phyloP scores from a whole-genome alignment of 768 basidiomycete genomes.

The Pleurotus tuoliensis region DNA sequence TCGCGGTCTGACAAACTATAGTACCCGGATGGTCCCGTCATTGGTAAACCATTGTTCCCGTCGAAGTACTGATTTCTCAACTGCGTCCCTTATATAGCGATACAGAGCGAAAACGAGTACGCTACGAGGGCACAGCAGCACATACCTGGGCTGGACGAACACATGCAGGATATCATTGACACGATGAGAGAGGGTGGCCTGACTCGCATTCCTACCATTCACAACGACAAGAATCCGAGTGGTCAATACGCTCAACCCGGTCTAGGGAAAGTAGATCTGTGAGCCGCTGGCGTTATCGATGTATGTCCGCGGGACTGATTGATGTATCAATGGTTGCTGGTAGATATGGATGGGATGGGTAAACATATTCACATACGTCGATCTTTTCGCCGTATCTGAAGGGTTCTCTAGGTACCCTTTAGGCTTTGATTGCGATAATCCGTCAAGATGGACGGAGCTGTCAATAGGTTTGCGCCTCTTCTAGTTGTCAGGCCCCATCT shows the following conservation, averaged over 20 bases:
- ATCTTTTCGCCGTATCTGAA: not conserved
- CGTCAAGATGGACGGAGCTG: slow-evolving; percentile 45
- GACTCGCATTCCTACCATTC: slow-evolving; percentile 31
- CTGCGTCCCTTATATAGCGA: slow-evolving; percentile 16
- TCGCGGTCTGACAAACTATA: slow-evolving; percentile 23
- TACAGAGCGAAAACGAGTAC: slow-evolving; percentile 48
- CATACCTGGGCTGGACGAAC: slow-evolving; percentile 30
- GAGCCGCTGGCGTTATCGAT: not conserved
- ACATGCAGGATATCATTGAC: slow-evolving; percentile 42
- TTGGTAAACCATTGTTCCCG: slow-evolving; percentile 21
- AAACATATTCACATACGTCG: not conserved
- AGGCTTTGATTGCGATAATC: slow-evolving; percentile 62
- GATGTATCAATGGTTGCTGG: not conserved
- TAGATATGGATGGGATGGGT: slow-evolving; percentile 41
- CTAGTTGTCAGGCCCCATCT: not conserved
- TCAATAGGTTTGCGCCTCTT: slow-evolving; percentile 24
- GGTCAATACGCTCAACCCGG: slow-evolving; percentile 26
- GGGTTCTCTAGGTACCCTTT: slow-evolving; percentile 45
- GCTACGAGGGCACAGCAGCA: slow-evolving; percentile 20
- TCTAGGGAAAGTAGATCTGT: slow-evolving; percentile 32
- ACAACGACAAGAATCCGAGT: slow-evolving; percentile 28
- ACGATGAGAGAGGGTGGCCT: slow-evolving; percentile 31
- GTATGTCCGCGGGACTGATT: too few relatives aligned
- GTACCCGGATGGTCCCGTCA: slow-evolving; percentile 41
- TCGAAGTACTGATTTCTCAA: not conserved